These are phyloP conservation scores for Aureobasidium sp. DNA, from an alignment of 2,329 filamentous ascomycete species.

Conservation along the genomic window DNA sequence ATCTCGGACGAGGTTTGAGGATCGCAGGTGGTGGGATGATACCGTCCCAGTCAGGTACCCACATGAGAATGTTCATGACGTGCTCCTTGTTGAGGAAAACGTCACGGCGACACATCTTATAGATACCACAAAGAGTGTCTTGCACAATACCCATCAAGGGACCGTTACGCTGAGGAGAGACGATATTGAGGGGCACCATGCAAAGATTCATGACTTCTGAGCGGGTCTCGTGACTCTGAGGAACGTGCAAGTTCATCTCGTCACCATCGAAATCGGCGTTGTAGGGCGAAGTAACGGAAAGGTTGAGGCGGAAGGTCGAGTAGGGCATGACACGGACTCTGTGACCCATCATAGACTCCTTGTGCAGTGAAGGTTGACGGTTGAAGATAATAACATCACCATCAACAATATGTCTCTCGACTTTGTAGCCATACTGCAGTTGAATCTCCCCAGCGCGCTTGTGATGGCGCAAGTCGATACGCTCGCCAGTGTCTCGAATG, in stretches of 20 bases:
- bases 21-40: conserved; percentile 91
- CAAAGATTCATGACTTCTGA: conserved; percentile 92
- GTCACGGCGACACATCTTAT: conserved; percentile 93
- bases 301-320: conserved; percentile 93
- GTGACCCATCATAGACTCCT: conserved; percentile 99
- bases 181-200: conserved; percentile 97
- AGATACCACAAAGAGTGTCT: conserved; percentile 90
- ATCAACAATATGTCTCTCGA: conserved; percentile 92
- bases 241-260: conserved; percentile 99
- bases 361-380: conserved; percentile 96
- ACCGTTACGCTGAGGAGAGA: conserved; percentile 92
- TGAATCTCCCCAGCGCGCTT: conserved; percentile 79
- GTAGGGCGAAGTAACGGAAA: conserved; percentile 97
- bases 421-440: conserved; percentile 95
- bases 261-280: conserved; percentile 99
- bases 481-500: conserved; percentile 84
- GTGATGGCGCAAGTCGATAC: conserved; percentile 91
- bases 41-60: conserved; percentile 97
- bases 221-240: conserved; percentile 92
- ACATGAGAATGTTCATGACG: conserved; percentile 95
- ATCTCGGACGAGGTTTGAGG: conserved; percentile 80
- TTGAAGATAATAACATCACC: conserved; percentile 99
- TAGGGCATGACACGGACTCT: conserved; percentile 97
- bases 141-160: conserved; percentile 99
- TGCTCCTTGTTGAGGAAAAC: conserved; percentile 83